Evolutionary conservation across 306 rosid genomes (phyloP), one percentile per base, ranked within the genome.

Genomic region (Cucumis hystrix): DNA sequence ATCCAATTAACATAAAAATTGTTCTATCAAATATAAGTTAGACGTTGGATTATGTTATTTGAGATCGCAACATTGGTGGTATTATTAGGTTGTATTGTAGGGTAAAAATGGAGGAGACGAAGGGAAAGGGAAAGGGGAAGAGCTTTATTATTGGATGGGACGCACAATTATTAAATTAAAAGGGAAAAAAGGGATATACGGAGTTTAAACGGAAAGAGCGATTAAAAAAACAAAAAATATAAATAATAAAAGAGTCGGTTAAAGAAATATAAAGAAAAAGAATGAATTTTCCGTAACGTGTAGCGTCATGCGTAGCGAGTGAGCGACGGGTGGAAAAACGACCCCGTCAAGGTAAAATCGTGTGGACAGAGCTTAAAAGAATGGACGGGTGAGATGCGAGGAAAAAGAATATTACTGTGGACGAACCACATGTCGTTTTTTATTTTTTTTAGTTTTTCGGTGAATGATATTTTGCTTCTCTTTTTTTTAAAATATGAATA

Each of bases 301-400:
- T 15, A 49, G 7, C 15, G 11, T 25, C 76, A 47, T 47, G 76
- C 76, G 76, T 41, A 15, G 30, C 10, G 54, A 47, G 54, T 47
- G 3, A 2, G 3, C 16, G 74, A 10, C 49, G 0, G 56, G 71
- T 17, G 28, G 6, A 8, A 30, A 66, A 7, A n/a, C 30, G 33
- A 41, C 74, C 74, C 9, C 54, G 74, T 67, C 33, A 20, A 37
- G 23, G 30, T 66, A 66, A 63, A 67, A 13, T n/a, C 14, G 18
- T 18, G 10, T 10, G 3, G 0, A 40, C 4, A 11, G 18, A 9
- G 72, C 37, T 68, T 49, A 12, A 45, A 47, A 20, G 25, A 41
- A 69, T 70, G 76, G 40, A 70, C 76, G 76, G 76, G 23, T 47
- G 41, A 47, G 59, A 70, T 70, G 43, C 10, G 37, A 70, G 40